A percentile compares a stretch with the other conserved stretches of the same genome.
phyloP scores from a whole-genome alignment of 164 flowering plant genomes.

The Annona squamosa region DNA sequence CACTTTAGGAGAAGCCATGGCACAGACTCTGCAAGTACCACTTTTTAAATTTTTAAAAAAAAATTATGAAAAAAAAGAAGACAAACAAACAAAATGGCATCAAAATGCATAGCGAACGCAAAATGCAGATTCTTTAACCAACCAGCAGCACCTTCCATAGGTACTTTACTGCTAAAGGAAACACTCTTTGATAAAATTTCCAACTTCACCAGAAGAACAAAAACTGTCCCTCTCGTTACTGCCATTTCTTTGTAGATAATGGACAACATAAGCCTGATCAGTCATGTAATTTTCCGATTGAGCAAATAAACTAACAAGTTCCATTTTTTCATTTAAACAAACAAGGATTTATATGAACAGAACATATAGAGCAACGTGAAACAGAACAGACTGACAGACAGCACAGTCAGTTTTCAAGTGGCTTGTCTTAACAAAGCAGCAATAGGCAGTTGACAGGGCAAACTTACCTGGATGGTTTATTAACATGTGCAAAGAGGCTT shows the following conservation, averaged over 20 bases:
- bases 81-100: not conserved
- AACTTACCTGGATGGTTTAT: not conserved
- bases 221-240: not conserved
- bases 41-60: too few relatives aligned
- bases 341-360: not conserved
- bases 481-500: not conserved
- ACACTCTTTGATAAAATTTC: not conserved
- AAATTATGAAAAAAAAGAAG: too few relatives aligned
- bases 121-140: not conserved
- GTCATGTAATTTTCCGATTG: not conserved
- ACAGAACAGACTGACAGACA: not conserved
- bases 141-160: not conserved
- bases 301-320: not conserved
- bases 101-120: not conserved
- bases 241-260: too few relatives aligned
- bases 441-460: not conserved
- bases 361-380: too few relatives aligned
- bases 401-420: not conserved
- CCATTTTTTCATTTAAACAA: not conserved
- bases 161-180: not conserved
- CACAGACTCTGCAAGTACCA: too few relatives aligned
- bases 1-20: too few relatives aligned
- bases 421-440: not conserved
- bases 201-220: not conserved
- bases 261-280: not conserved